Evolutionary conservation across 129 eudicot genomes (phyloP).

Genomic region (Chrysanthemum seticuspe): DNA sequence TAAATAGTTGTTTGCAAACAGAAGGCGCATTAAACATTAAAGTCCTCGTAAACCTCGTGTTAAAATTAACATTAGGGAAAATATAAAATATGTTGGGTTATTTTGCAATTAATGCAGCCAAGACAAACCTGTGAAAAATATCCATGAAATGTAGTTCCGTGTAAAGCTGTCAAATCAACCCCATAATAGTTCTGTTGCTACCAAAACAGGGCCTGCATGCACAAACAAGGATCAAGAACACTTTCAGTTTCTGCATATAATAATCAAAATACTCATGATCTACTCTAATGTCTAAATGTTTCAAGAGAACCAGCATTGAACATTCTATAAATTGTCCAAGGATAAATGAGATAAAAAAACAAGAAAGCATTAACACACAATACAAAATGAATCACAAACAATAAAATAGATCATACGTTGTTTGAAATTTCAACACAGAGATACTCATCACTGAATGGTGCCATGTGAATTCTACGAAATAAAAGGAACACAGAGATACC

Average conservation of each 20-base stretch:
- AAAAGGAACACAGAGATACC: not conserved
- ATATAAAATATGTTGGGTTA: too few relatives aligned
- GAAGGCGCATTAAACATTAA: too few relatives aligned
- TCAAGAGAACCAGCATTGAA: too few relatives aligned
- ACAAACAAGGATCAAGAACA: conserved; percentile 1
- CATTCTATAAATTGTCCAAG: too few relatives aligned
- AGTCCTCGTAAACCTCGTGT: too few relatives aligned
- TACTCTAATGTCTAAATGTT: not conserved
- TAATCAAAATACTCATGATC: conserved; percentile 9
- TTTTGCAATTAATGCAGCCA: not conserved
- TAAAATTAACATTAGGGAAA: too few relatives aligned
- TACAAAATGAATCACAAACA: not conserved
- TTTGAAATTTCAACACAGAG: conserved; percentile 77
- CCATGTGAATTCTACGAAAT: conserved; percentile 86
- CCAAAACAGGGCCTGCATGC: conserved; percentile 86
- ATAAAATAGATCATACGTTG: conserved; percentile 46
- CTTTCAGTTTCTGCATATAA: not conserved
- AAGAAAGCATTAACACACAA: conserved; percentile 2
- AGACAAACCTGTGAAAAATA: conserved; percentile 83
- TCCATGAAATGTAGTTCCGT: conserved; percentile 86
- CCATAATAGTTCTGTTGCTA: conserved; percentile 93
- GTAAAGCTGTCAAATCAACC: conserved; percentile 88
- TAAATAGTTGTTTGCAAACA: too few relatives aligned
- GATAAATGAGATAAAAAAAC: not conserved
- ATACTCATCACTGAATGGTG: conserved; percentile 90